Conservation (phyloP, 352 stramenopile species). For the Globisporangium carolinianum region DNA sequence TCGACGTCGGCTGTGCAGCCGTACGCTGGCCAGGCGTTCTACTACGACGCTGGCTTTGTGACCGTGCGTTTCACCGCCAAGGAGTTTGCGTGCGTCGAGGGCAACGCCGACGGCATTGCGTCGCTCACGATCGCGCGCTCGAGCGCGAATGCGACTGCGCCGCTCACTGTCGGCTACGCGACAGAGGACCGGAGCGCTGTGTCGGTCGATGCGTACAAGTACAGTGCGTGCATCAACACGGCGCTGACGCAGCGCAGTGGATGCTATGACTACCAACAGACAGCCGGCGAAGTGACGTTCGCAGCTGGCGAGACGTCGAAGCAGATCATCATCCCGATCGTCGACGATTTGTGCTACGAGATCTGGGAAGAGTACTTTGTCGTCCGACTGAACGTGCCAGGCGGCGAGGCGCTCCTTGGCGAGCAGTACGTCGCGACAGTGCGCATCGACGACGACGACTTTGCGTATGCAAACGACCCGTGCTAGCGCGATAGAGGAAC, state of each 20-base stretch:
- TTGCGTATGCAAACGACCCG: slow-evolving; percentile 26
- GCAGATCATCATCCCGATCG: slow-evolving; percentile 87
- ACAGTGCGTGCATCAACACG: slow-evolving; percentile 45
- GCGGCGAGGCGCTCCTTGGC: slow-evolving; percentile 82
- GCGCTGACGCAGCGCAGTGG: slow-evolving; percentile 46
- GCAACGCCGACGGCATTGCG: slow-evolving; percentile 44
- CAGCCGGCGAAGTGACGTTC: slow-evolving; percentile 87
- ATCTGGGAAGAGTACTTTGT: slow-evolving; percentile 86
- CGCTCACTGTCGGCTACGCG: slow-evolving; percentile 62
- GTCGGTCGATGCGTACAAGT: slow-evolving; percentile 51
- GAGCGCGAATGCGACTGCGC: slow-evolving; percentile 29
- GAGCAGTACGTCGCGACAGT: slow-evolving; percentile 86
- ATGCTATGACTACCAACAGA: slow-evolving; percentile 75
- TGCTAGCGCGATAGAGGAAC: slow-evolving; percentile 19
- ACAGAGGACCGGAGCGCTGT: slow-evolving; percentile 68
- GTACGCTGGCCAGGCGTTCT: slow-evolving; percentile 50
- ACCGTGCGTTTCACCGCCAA: slow-evolving; percentile 48
- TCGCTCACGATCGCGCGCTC: slow-evolving; percentile 47
- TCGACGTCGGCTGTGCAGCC: slow-evolving; percentile 32
- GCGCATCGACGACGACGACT: slow-evolving; percentile 93
- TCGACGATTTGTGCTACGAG: slow-evolving; percentile 92
- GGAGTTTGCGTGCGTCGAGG: slow-evolving; percentile 60
- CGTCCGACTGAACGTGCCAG: slow-evolving; percentile 89
- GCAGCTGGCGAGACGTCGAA: slow-evolving; percentile 74
- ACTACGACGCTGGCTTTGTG: slow-evolving; percentile 52